Base-by-base conservation (phyloP, 768 basidiomycete genomes). In the Glaciozyma antarctica region DNA sequence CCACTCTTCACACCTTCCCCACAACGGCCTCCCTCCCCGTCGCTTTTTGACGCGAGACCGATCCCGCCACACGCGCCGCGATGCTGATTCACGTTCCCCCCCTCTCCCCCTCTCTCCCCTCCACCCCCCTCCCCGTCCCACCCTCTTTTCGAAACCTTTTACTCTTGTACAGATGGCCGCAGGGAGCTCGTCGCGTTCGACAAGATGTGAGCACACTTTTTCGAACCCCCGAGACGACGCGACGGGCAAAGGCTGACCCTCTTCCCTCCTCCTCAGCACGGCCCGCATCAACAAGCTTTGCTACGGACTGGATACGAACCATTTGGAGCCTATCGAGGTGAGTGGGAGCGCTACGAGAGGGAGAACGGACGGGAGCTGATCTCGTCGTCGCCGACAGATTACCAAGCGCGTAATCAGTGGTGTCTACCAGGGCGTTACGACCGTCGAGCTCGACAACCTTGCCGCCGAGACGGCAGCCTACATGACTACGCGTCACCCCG, bases 401-500 rank as follows among this genome's bases (percentile, higher is more conserved):
- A 77, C 77, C 28, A 74, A 74, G 63, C 75, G 77, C 53, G 93
- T 95, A 64, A 88, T 93, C 51, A 83, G 84, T 30, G 93, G 92
- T 69, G 90, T 95, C 24, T 95, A 95, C 75, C 86, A 88, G 71
- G 93, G 92, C 26, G 92, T 98, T 30, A 99, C 94, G 1, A 99
- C 95, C 6, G 88, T 89, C 65, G 95, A 99, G 77, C 86, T 98
- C 63, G 94, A 99, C 68, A 71, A 75, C 65, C 63, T 75, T 49
- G 74, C 74, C 5, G 74, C 74, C 22, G 74, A 75, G 79, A 99
- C 95, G 5, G 92, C 95, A 13, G 95, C 95, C 0, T 97, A 87
- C 76, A 85, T 98, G 67, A 98, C 95, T 7, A 98, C 94, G 17
- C 65, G 65, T 13, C 73, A 74, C 57, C 73, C 73, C 17, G 70